A percentile compares a stretch with the other conserved stretches of the same genome.
These are phyloP conservation scores for Talaromyces pinophilus DNA, from an alignment of 2,329 filamentous ascomycete species.

Conservation along the genomic window DNA sequence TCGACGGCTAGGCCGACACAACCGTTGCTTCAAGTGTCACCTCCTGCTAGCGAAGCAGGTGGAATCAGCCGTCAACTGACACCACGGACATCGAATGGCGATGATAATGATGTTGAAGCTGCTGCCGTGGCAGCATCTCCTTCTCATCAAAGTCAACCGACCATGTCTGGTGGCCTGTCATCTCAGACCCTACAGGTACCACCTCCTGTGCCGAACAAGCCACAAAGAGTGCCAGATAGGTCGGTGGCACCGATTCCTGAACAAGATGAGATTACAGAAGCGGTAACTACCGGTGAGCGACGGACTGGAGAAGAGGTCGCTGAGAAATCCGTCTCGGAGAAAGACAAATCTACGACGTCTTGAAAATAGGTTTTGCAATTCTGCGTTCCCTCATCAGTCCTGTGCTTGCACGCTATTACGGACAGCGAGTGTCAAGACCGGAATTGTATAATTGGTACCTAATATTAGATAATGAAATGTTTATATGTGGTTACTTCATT, in stretches of 20 bases:
- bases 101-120: conserved; percentile 12
- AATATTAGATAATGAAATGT: conserved; percentile 4
- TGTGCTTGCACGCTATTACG: not conserved
- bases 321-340: not conserved
- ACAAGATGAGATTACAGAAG: conserved; percentile 17
- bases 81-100: conserved; percentile 8
- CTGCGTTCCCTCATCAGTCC: not conserved
- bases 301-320: not conserved
- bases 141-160: not conserved
- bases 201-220: not conserved
- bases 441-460: not conserved
- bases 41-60: conserved; percentile 10
- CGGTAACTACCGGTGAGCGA: not conserved
- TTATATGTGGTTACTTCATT: not conserved
- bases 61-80: conserved; percentile 14
- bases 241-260: not conserved
- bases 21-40: conserved; percentile 22
- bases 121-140: not conserved
- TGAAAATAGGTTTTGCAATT: not conserved
- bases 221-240: not conserved
- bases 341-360: not conserved
- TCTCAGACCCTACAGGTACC: conserved; percentile 1
- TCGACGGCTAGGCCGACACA: not conserved
- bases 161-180: conserved; percentile 8
- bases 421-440: not conserved